Percentiles rank a stretch among this genome's conserved stretches.
Conservation (phyloP, 805 yeast genomes). For the Wickerhamiella cacticola region DNA sequence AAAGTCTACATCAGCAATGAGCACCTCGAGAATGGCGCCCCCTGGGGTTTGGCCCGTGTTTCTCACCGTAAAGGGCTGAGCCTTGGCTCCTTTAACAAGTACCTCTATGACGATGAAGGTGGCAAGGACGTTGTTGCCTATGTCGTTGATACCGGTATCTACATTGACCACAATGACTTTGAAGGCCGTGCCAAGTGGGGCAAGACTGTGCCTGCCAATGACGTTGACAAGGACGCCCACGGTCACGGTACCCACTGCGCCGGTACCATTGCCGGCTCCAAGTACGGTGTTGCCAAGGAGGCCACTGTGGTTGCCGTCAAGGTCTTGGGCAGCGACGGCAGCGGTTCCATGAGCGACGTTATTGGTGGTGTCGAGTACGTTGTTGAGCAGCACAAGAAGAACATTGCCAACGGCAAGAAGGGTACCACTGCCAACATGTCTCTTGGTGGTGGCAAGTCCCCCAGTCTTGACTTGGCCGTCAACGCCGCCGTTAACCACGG, state of each 20-base stretch:
- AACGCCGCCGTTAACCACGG: conserved; percentile 84
- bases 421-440: conserved; percentile 62
- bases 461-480: conserved; percentile 75
- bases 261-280: conserved; percentile 42
- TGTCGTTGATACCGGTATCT: conserved; percentile 50
- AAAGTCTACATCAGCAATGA: conserved; percentile 38
- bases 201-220: conserved; percentile 37
- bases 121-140: conserved; percentile 34
- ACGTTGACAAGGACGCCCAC: conserved; percentile 38
- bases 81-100: conserved; percentile 46
- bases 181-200: conserved; percentile 48
- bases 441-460: conserved; percentile 84
- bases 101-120: conserved; percentile 47
- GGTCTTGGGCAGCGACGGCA: conserved; percentile 45
- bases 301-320: conserved; percentile 48
- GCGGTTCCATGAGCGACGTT: conserved; percentile 47
- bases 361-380: conserved; percentile 50
- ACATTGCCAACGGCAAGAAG: conserved; percentile 36
- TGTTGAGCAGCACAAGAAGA: conserved; percentile 49
- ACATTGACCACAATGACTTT: conserved; percentile 38
- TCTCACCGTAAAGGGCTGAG: conserved; percentile 54
- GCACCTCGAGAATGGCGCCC: conserved; percentile 49
- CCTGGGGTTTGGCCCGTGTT: conserved; percentile 66
- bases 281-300: conserved; percentile 47
- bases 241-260: conserved; percentile 56